phyloP scores from a whole-genome alignment of 345 rosid species.

The Gossypium mustelinum region DNA sequence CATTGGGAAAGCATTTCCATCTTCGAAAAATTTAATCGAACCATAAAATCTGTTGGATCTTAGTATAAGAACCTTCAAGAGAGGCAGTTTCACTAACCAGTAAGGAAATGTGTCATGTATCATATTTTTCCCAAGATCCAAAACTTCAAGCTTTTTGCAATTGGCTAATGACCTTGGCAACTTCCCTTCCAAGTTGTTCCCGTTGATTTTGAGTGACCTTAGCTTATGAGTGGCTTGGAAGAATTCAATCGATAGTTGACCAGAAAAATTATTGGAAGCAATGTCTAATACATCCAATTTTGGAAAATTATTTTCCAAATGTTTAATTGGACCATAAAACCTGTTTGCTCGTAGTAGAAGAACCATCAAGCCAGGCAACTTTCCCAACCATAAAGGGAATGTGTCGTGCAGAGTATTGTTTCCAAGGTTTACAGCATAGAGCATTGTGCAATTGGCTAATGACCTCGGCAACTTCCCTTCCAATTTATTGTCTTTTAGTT shows the following conservation, averaged over 20 bases:
- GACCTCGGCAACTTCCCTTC: not conserved
- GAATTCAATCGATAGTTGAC: not conserved
- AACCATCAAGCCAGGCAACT: not conserved
- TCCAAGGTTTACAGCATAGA: not conserved
- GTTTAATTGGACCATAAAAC: slow-evolving; percentile 3
- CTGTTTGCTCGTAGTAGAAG: not conserved
- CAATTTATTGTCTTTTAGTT: not conserved
- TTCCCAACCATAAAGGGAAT: not conserved
- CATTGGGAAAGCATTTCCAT: not conserved
- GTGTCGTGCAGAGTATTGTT: not conserved
- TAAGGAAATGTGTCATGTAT: not conserved
- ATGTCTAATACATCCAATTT: not conserved
- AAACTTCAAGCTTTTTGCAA: not conserved
- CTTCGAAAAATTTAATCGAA: not conserved
- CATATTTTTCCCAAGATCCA: not conserved
- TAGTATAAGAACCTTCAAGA: not conserved
- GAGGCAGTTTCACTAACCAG: not conserved
- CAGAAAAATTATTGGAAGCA: not conserved
- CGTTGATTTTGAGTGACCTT: not conserved
- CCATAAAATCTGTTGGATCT: not conserved
- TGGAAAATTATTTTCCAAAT: not conserved
- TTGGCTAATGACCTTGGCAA: slow-evolving; percentile 1
- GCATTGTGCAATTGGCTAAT: not conserved
- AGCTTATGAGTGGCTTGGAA: not conserved
- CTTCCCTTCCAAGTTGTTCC: not conserved